A percentile compares a stretch with the other conserved stretches of the same genome.
Conservation (phyloP, 2,329 filamentous ascomycete genomes). For the Alternaria consortialis region DNA sequence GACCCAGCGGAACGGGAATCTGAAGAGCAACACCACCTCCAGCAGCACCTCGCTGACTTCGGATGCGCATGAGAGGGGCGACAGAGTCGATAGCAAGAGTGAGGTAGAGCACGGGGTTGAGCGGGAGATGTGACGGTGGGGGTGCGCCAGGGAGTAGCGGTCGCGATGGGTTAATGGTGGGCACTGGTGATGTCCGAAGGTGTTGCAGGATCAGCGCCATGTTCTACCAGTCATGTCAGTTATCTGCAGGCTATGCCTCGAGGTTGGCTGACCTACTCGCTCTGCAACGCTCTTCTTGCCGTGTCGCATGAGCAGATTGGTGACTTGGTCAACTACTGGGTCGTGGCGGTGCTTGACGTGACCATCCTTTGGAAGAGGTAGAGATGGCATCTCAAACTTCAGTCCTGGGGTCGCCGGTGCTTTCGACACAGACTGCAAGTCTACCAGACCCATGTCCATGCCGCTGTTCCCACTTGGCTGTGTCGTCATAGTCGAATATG, state of each 20-base stretch:
- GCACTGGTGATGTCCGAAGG: slow-evolving; percentile 84
- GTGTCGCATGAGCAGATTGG: slow-evolving; percentile 88
- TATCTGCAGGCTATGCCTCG: background rate
- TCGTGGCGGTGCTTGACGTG: slow-evolving; percentile 86
- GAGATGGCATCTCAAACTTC: slow-evolving; percentile 78
- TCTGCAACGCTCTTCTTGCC: slow-evolving; percentile 93
- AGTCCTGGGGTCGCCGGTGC: slow-evolving; percentile 61
- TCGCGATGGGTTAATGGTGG: slow-evolving; percentile 74
- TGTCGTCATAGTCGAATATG: slow-evolving; percentile 64
- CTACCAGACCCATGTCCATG: slow-evolving; percentile 44
- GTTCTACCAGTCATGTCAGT: slow-evolving; percentile 64
- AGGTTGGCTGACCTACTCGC: slow-evolving; percentile 66
- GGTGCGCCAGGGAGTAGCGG: slow-evolving; percentile 80
- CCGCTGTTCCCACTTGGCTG: slow-evolving; percentile 25
- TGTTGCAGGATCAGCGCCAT: slow-evolving; percentile 83
- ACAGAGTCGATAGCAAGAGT: slow-evolving; percentile 92
- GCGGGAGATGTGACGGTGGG: slow-evolving; percentile 79
- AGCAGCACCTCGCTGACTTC: slow-evolving; percentile 76
- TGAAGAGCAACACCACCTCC: slow-evolving; percentile 88
- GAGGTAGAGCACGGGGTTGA: slow-evolving; percentile 90
- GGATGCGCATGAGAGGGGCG: slow-evolving; percentile 84
- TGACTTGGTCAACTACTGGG: slow-evolving; percentile 84
- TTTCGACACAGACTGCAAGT: slow-evolving; percentile 31
- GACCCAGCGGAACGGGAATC: slow-evolving; percentile 77
- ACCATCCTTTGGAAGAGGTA: slow-evolving; percentile 69